Conservation (phyloP, 345 rosid species). For the Citrus maxima region DNA sequence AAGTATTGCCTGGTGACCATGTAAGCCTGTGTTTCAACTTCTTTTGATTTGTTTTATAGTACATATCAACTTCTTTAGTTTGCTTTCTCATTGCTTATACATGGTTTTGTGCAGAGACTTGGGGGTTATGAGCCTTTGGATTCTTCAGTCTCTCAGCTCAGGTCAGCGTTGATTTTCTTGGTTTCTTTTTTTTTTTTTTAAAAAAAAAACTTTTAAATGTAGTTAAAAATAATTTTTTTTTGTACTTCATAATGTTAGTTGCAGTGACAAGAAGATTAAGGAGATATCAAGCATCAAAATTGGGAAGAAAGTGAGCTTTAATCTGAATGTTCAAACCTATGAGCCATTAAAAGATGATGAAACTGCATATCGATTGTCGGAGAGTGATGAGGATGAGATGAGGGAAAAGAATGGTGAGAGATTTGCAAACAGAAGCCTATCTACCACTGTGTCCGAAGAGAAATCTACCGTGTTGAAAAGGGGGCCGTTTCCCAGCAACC, state of each 20-base stretch:
- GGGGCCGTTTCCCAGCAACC: conserved; percentile 42
- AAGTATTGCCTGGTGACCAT: conserved; percentile 47
- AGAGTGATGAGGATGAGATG: conserved; percentile 37
- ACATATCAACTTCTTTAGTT: not conserved
- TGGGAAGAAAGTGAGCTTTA: conserved; percentile 78
- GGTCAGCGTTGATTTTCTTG: conserved; percentile 32
- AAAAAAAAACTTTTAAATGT: not conserved
- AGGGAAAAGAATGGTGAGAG: conserved; percentile 19
- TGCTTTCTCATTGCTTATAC: not conserved
- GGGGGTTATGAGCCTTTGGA: conserved; percentile 51
- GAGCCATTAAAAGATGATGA: conserved; percentile 51
- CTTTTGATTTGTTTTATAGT: not conserved
- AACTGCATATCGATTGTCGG: conserved; percentile 21
- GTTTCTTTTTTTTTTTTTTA: too few species aligned
- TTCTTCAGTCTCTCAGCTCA: conserved; percentile 42
- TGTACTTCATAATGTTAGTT: not conserved
- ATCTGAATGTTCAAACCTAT: conserved; percentile 73
- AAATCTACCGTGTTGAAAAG: conserved; percentile 20
- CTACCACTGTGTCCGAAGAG: not conserved
- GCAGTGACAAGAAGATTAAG: conserved; percentile 31
- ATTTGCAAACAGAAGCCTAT: conserved; percentile 6
- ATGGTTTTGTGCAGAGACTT: conserved; percentile 32
- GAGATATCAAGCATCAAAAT: conserved; percentile 30
- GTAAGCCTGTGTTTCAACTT: conserved; percentile 27
- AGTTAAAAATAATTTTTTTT: not conserved